Evolutionary conservation across 805 yeast genomes (phyloP), one percentile per base, ranked within the genome.

Genomic region (Peterozyma xylosa): DNA sequence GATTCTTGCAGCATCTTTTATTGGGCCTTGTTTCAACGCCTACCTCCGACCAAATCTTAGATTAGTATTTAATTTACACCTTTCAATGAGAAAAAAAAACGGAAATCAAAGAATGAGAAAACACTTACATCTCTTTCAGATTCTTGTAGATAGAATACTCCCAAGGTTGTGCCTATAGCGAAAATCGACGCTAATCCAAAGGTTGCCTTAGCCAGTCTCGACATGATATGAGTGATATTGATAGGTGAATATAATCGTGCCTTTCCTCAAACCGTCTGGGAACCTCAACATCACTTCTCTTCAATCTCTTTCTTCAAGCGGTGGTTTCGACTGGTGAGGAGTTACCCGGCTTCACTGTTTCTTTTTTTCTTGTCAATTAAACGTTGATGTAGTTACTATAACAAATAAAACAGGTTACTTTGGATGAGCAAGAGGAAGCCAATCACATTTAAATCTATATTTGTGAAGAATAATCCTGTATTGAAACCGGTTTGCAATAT

Each of bases 1-100:
- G 47, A 82, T 59, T 46, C 95, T 67, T 47, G 70, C 76, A 2
- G 89, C 88, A 58, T 87, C 96, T 54, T 85, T 85, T 53, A 85
- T 77, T 4, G 96, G 96, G 1, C 96, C 96, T 53, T 77, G 86
- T 54, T 83, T 81, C 38, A 86, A 66, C 2, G 83, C 81, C 77
- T 71, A 13, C 9, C 9, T 32, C 34, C 13, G 9, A 9, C 9
- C 34, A 32, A 32, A 32, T 5, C 13, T 3, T 32, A 32, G 15
- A 32, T 14, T 14, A 32, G 15, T 13, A 32, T 32, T 11, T 32
- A 5, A 21, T 21, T 4, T 21, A 21, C 27, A 32, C 14, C 9
- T 32, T 32, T 32, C 27, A 21, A 21, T 21, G 9, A 32, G 5
- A 13, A 32, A 32, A 32, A 32, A 32, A 32, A n/a, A n/a, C n/a